phyloP scores from a whole-genome alignment of 164 flowering plant genomes.

The Kingdonia uniflora region DNA sequence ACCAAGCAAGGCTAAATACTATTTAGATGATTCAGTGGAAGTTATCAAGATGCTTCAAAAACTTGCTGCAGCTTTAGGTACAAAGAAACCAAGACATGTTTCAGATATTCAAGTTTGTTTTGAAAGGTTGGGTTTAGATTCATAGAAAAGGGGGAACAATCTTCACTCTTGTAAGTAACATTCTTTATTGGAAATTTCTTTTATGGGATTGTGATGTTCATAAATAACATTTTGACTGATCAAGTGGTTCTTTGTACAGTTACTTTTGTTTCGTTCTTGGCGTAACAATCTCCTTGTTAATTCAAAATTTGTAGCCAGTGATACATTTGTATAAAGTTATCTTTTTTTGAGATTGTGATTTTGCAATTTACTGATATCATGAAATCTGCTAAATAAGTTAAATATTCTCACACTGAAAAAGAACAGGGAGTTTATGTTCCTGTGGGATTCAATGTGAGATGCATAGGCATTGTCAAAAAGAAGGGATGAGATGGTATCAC shows the following conservation, averaged over 20 bases:
- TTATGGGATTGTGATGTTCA: background rate
- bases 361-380: background rate
- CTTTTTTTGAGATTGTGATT: background rate
- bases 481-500: background rate
- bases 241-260: background rate
- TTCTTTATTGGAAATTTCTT: background rate
- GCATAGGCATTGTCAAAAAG: background rate
- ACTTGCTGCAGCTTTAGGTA: conserved; percentile 44
- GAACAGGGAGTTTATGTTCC: too few relatives aligned
- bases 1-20: conserved; percentile 78
- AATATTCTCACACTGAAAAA: background rate
- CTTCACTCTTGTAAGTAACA: background rate
- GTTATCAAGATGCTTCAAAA: conserved; percentile 51
- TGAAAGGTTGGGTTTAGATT: conserved; percentile 27
- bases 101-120: conserved; percentile 36
- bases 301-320: background rate
- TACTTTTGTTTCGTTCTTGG: background rate
- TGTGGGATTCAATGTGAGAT: background rate
- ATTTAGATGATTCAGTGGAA: conserved; percentile 51
- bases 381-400: background rate
- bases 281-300: background rate
- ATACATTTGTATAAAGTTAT: background rate
- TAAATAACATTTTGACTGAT: background rate
- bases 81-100: conserved; percentile 32
- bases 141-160: background rate